These are phyloP conservation scores for Sporothrix variecibatus DNA, from an alignment of 2,329 filamentous ascomycete species.

Conservation along the genomic window DNA sequence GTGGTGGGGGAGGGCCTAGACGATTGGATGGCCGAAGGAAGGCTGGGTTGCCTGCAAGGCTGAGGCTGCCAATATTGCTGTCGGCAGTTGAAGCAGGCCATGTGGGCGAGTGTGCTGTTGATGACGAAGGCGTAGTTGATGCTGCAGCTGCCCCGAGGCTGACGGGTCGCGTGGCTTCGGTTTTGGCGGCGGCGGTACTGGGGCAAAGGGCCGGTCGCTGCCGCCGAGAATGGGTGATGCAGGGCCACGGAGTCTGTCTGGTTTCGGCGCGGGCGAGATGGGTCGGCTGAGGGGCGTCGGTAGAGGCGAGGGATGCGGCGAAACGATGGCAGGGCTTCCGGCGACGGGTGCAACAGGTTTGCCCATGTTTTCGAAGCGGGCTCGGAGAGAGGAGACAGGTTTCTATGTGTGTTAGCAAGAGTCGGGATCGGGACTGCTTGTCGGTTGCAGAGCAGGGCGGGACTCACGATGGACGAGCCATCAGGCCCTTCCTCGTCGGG, in stretches of 20 bases:
- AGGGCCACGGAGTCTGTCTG: constrained; percentile 45
- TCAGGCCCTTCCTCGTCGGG: constrained; percentile 63
- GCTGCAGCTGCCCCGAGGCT: too few species aligned
- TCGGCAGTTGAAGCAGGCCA: background rate
- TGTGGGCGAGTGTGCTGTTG: background rate
- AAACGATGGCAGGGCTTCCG: constrained; percentile 26
- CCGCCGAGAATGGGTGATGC: constrained; percentile 31
- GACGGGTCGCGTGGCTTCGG: constrained; percentile 42
- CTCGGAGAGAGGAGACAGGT: constrained; percentile 78
- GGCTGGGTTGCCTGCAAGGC: background rate
- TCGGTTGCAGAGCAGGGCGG: background rate
- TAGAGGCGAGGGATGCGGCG: constrained; percentile 22
- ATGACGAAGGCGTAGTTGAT: background rate
- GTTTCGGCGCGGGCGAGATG: constrained; percentile 45
- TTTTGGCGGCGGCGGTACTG: constrained; percentile 38
- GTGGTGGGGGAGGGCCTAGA: constrained; percentile 49
- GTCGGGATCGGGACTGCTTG: constrained; percentile 35
- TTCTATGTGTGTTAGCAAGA: constrained; percentile 52
- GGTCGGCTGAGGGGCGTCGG: constrained; percentile 37
- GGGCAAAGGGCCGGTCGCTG: constrained; percentile 39
- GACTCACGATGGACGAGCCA: constrained; percentile 71
- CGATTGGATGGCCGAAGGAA: constrained; percentile 44
- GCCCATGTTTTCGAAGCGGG: constrained; percentile 78
- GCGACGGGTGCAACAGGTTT: constrained; percentile 49
- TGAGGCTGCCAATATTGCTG: background rate